phyloP scores from a whole-genome alignment of 306 rosid species.

The Chamaecrista fasciculata region DNA sequence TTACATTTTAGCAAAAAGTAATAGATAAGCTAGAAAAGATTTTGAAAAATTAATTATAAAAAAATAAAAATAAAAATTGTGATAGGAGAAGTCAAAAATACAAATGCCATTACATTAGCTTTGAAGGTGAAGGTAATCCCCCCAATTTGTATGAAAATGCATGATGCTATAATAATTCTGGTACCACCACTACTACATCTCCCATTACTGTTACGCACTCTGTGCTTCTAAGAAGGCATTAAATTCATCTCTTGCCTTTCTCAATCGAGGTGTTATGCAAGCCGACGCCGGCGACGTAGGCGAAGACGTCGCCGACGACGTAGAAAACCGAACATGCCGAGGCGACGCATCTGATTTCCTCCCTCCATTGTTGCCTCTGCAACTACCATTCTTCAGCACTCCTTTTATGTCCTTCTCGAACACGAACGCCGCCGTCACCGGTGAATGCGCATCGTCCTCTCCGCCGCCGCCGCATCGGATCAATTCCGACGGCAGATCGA shows the following conservation, averaged over 20 bases:
- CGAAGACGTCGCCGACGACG: slow-evolving; percentile 46
- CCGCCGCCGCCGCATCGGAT: slow-evolving; percentile 38
- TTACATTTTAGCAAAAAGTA: too few relatives aligned
- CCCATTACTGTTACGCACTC: slow-evolving; percentile 38
- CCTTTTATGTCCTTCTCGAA: slow-evolving; percentile 61
- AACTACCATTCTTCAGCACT: slow-evolving; percentile 50
- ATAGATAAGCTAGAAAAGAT: too few relatives aligned
- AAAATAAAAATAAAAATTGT: too few relatives aligned
- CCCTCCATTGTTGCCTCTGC: slow-evolving; percentile 34
- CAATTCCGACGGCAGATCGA: slow-evolving; percentile 78
- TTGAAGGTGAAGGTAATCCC: too few relatives aligned
- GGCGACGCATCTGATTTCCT: slow-evolving; percentile 55
- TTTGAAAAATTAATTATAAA: too few relatives aligned
- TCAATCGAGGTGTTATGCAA: slow-evolving; percentile 68
- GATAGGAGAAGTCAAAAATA: too few relatives aligned
- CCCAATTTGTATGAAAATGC: too few relatives aligned
- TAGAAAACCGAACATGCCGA: slow-evolving; percentile 66
- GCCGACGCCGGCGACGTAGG: slow-evolving; percentile 57
- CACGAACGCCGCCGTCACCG: slow-evolving; percentile 43
- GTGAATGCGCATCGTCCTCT: slow-evolving; percentile 48
- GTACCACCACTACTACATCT: too few relatives aligned
- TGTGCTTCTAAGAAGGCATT: slow-evolving; percentile 76
- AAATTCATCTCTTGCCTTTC: slow-evolving; percentile 70
- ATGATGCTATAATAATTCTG: too few relatives aligned
- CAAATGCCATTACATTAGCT: too few relatives aligned